A percentile compares a stretch with the other conserved stretches of the same genome.
Conservation (phyloP, 2,329 filamentous ascomycete species). For the Sordariomycetes sp. region DNA sequence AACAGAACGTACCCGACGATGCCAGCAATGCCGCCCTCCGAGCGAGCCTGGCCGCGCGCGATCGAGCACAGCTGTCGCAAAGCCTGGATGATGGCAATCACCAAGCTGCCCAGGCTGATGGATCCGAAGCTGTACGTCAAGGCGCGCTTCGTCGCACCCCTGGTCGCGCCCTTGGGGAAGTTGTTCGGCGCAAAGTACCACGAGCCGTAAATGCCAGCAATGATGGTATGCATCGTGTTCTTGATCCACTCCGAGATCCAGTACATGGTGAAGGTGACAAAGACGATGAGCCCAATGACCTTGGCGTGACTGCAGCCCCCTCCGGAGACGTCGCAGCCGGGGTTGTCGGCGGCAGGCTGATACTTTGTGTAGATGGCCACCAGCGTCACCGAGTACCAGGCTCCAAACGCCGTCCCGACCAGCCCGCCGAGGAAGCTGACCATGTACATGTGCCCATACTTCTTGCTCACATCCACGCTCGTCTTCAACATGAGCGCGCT, state of each 20-base stretch:
- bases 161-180: constrained; percentile 69
- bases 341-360: constrained; percentile 49
- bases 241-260: constrained; percentile 94
- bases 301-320: constrained; percentile 64
- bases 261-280: constrained; percentile 84
- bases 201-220: constrained; percentile 81
- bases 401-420: constrained; percentile 63
- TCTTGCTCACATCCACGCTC: constrained; percentile 74
- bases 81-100: constrained; percentile 82
- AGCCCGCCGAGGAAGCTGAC: constrained; percentile 80
- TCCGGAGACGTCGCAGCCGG: constrained; percentile 37
- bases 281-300: constrained; percentile 77
- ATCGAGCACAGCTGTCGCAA: constrained; percentile 74
- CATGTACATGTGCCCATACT: constrained; percentile 76
- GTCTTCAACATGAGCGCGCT: constrained; percentile 84
- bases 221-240: constrained; percentile 82
- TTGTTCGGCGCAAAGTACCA: constrained; percentile 78
- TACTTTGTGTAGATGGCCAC: constrained; percentile 82
- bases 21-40: constrained; percentile 67
- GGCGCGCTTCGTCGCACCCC: constrained; percentile 72
- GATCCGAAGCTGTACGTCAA: constrained; percentile 90
- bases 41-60: constrained; percentile 51
- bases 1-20: constrained; percentile 57
- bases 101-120: constrained; percentile 75
- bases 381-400: constrained; percentile 80